phyloP scores from a whole-genome alignment of 305 asterid species.

The Lippia alba region DNA sequence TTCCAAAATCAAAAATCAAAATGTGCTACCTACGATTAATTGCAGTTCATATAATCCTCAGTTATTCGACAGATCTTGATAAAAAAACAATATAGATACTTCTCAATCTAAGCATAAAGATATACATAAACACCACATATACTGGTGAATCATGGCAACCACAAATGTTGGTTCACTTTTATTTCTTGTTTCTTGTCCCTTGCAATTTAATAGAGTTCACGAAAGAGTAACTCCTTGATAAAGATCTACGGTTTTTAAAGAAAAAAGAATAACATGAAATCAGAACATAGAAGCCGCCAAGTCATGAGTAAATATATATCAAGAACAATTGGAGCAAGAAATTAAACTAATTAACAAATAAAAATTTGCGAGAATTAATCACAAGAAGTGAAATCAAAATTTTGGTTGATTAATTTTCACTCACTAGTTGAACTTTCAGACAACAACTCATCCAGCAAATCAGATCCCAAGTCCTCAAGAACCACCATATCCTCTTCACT shows the following conservation, averaged over 20 bases:
- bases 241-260: constrained; percentile 7
- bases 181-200: not conserved
- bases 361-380: not conserved
- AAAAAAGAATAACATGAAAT: not conserved
- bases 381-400: not conserved
- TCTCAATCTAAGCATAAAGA: too few species aligned
- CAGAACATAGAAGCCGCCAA: not conserved
- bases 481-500: constrained; percentile 46
- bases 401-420: not conserved
- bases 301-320: too few species aligned
- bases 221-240: not conserved
- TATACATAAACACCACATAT: too few species aligned
- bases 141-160: too few species aligned
- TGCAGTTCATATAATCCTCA: too few species aligned
- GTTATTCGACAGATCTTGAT: too few species aligned
- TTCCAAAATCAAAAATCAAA: too few species aligned
- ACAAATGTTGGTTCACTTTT: too few species aligned
- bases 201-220: too few species aligned
- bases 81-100: too few species aligned
- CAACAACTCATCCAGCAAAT: constrained; percentile 54
- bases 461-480: constrained; percentile 64
- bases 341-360: not conserved
- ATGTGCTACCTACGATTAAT: too few species aligned
- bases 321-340: too few species aligned
- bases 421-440: constrained; percentile 35